Evolutionary conservation across 75 land plant species (phyloP).

Genomic region (Adiantum capillusveneris): DNA sequence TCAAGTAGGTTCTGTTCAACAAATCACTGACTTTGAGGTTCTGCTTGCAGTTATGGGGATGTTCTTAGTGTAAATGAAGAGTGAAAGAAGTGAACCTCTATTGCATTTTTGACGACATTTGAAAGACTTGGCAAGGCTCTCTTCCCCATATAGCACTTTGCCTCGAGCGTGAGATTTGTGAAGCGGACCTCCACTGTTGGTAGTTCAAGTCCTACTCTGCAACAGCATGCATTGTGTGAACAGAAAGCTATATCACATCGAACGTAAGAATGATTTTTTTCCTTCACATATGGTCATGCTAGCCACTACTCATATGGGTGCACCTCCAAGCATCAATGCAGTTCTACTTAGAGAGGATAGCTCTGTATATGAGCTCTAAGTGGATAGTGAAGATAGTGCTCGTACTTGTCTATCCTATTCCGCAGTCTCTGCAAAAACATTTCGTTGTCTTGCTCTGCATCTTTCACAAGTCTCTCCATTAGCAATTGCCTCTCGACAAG

Average conservation of each 20-base stretch:
- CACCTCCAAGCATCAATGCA: too few relatives aligned
- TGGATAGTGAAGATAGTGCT: too few relatives aligned
- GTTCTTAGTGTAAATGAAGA: constrained; percentile 3
- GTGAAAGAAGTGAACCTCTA: constrained; percentile 20
- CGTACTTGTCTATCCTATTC: constrained; percentile 54
- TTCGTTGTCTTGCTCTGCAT: constrained; percentile 58
- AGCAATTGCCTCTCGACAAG: constrained; percentile 45
- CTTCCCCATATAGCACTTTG: constrained; percentile 46
- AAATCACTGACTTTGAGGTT: too few relatives aligned
- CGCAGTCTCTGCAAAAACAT: constrained; percentile 40
- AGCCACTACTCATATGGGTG: too few relatives aligned
- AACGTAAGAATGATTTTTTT: too few relatives aligned
- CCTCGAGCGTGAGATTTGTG: constrained; percentile 49
- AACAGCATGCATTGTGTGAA: too few relatives aligned
- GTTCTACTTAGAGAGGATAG: too few relatives aligned
- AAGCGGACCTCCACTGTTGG: constrained; percentile 72
- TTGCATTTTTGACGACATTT: constrained; percentile 33
- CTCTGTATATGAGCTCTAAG: too few relatives aligned
- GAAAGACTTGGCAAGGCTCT: constrained; percentile 74
- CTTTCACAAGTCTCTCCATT: constrained; percentile 48
- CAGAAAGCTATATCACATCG: too few relatives aligned
- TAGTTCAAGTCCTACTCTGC: constrained; percentile 54
- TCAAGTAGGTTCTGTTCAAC: constrained; percentile 27
- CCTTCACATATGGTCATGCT: too few relatives aligned
- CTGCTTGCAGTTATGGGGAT: too few relatives aligned